Conservation (phyloP, 73 alveolate genomes). For the Paramecium primaurelia region DNA sequence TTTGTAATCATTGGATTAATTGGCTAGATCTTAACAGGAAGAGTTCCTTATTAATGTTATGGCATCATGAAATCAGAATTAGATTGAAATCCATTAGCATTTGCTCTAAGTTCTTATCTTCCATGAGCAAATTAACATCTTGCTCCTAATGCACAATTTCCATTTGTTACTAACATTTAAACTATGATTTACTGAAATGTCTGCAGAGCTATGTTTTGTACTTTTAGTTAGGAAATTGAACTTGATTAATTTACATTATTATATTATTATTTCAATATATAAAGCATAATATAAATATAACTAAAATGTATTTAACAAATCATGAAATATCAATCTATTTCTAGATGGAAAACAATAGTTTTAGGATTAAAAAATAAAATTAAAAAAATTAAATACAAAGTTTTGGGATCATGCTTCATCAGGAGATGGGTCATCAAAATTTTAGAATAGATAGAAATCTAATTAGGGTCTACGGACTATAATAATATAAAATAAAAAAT, state of each 20-base stretch:
- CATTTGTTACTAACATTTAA: background rate
- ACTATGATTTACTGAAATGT: background rate
- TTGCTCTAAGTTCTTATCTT: background rate
- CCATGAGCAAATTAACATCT: constrained; percentile 46
- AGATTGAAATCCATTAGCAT: background rate
- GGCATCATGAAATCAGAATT: background rate
- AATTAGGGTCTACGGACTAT: background rate
- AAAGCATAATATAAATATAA: background rate
- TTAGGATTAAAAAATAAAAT: background rate
- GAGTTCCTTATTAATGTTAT: background rate
- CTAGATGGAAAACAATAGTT: background rate
- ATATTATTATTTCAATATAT: background rate
- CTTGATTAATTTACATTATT: background rate
- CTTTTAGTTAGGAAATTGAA: background rate
- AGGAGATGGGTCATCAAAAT: background rate
- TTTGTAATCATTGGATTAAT: constrained; percentile 29
- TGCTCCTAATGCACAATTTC: constrained; percentile 19
- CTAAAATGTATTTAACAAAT: background rate
- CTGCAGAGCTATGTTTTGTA: constrained; percentile 24
- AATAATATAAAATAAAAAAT: background rate
- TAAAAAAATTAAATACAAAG: too few species aligned
- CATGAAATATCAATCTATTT: background rate
- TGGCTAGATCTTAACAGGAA: background rate
- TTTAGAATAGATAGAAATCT: background rate
- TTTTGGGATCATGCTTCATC: background rate